Conservation (phyloP, 192 early-diverging fungal species). For the Backusella liffmaniae region DNA sequence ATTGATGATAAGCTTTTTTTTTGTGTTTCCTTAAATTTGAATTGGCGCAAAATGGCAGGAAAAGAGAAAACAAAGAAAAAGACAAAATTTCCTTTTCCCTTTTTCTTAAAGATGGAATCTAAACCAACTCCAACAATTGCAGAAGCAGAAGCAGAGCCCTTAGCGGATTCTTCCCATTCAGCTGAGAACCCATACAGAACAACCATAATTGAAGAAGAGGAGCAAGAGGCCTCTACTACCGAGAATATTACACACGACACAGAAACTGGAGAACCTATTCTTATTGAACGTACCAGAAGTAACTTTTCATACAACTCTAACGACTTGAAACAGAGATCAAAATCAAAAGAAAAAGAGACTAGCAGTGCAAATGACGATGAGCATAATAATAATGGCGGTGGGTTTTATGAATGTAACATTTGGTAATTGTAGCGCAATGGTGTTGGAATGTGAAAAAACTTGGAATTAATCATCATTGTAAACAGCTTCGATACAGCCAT, state of each 20-base stretch:
- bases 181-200: slow-evolving; percentile 3
- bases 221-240: not conserved
- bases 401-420: slow-evolving; percentile 44
- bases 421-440: slow-evolving; percentile 19
- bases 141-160: not conserved
- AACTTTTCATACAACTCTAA: slow-evolving; percentile 18
- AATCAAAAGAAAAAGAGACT: not conserved
- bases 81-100: not conserved
- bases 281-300: slow-evolving; percentile 17
- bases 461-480: not conserved
- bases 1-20: not conserved
- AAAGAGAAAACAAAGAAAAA: not conserved
- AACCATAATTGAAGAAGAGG: not conserved
- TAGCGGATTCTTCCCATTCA: not conserved
- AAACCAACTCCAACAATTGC: not conserved
- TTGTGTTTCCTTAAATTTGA: not conserved
- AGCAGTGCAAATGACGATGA: not conserved
- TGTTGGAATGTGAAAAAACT: not conserved
- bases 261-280: slow-evolving; percentile 8
- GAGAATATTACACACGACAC: not conserved
- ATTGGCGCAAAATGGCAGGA: slow-evolving; percentile 1
- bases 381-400: slow-evolving; percentile 11
- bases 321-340: slow-evolving; percentile 14
- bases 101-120: not conserved
- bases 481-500: slow-evolving; percentile 73